These are phyloP conservation scores for Metarhizium anisopliae DNA, from an alignment of 2,329 filamentous ascomycete species.

Conservation along the genomic window DNA sequence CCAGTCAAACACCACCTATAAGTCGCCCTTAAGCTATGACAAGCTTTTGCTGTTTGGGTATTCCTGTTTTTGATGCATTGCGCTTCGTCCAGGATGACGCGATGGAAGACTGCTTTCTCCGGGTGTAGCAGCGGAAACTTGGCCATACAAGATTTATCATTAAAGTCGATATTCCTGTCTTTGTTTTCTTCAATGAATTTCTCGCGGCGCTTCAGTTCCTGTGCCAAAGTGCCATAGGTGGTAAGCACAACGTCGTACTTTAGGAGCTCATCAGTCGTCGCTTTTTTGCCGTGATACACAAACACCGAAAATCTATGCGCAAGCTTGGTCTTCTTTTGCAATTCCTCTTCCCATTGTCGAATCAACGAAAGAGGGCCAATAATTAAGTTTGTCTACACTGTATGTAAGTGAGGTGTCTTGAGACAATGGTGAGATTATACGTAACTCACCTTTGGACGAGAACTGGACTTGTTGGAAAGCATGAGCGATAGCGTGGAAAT, in stretches of 20 bases:
- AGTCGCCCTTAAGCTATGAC: constrained; percentile 53
- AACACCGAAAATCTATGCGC: constrained; percentile 53
- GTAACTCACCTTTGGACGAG: constrained; percentile 23
- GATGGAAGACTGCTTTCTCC: constrained; percentile 56
- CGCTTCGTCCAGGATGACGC: constrained; percentile 79
- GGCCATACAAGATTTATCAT: constrained; percentile 24
- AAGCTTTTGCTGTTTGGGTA: constrained; percentile 64
- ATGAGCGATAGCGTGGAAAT: constrained; percentile 76
- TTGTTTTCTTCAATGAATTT: constrained; percentile 40
- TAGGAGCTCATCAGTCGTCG: constrained; percentile 49
- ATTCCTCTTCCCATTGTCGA: constrained; percentile 78
- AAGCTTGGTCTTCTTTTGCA: constrained; percentile 56
- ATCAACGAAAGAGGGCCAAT: constrained; percentile 72
- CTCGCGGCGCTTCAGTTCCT: constrained; percentile 53
- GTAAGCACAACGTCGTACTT: constrained; percentile 74
- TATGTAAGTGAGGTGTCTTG: constrained; percentile 23
- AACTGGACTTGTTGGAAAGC: constrained; percentile 52
- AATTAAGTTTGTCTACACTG: constrained; percentile 65
- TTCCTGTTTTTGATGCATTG: constrained; percentile 74
- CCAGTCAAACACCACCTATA: constrained; percentile 76
- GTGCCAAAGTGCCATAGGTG: constrained; percentile 68
- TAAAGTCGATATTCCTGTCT: constrained; percentile 27
- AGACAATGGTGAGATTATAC: constrained; percentile 6
- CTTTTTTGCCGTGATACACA: constrained; percentile 62
- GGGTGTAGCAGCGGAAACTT: constrained; percentile 52